These are phyloP conservation scores for Pythium sp. DNA, from an alignment of 352 stramenopile genomes.

Conservation along the genomic window DNA sequence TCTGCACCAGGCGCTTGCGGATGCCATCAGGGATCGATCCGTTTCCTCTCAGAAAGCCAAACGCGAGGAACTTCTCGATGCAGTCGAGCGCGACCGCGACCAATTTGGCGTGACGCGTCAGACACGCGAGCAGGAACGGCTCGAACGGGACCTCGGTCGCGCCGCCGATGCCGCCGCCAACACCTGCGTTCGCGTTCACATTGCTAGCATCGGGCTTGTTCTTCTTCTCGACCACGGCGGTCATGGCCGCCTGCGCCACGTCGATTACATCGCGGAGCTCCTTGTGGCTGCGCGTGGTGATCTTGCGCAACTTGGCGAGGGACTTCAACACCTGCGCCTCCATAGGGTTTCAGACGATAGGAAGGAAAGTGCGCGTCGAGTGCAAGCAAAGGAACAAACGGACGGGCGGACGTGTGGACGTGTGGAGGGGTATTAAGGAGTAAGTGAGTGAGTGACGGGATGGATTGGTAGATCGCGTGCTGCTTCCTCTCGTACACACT, in stretches of 20 bases:
- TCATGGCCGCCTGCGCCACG: constrained; percentile 42
- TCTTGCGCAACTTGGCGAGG: constrained; percentile 76
- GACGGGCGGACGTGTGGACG: background rate
- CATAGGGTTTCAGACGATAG: constrained; percentile 26
- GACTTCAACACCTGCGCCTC: constrained; percentile 70
- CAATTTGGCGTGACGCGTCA: constrained; percentile 76
- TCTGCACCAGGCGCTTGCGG: constrained; percentile 62
- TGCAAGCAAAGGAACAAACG: too few relatives aligned
- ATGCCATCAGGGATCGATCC: constrained; percentile 59
- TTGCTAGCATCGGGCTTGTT: constrained; percentile 13
- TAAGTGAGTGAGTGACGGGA: too few relatives aligned
- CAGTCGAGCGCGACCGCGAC: constrained; percentile 82
- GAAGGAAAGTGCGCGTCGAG: background rate
- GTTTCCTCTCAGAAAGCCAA: constrained; percentile 77
- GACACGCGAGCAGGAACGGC: constrained; percentile 67
- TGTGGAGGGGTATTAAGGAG: background rate
- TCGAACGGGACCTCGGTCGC: constrained; percentile 61
- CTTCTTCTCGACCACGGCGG: constrained; percentile 31
- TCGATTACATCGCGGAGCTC: constrained; percentile 75
- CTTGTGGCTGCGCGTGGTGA: constrained; percentile 64
- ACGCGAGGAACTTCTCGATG: constrained; percentile 90
- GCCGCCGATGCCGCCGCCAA: constrained; percentile 25
- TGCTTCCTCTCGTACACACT: background rate
- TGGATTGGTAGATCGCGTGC: background rate
- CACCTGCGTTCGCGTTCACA: background rate